Base-by-base conservation (phyloP, 1,284 basidiomycete genomes). In the Tilletia caries region DNA sequence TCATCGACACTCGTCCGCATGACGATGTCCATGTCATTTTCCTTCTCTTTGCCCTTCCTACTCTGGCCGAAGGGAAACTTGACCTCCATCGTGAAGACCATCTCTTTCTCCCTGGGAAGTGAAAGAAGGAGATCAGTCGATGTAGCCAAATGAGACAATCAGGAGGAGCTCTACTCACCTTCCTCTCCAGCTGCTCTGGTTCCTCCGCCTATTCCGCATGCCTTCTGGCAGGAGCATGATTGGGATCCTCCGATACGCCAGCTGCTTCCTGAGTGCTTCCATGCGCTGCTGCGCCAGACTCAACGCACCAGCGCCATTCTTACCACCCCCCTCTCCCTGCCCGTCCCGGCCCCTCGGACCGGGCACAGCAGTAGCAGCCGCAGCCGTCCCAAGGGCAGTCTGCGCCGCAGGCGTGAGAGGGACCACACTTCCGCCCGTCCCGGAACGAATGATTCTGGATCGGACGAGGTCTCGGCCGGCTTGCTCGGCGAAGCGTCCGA, bases 241-340 rank as follows among this genome's bases (percentile, higher is more conserved):
- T 15, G 58, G 58, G 32, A 62, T 62, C 58, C 33, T 33, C 32
- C 58, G 8, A n/a, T 62, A 62, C 27, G 58, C 58, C 13, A 62
- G 29, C 58, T 62, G 58, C n/a, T 62, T 62, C 58, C 33, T 33
- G 32, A 62, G 58, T n/a, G 58, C 58, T 23, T 62, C 58, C 15
- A 37, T 10, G 5, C 58, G 25, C 58, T 62, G 58, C 27, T 62
- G 58, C 8, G 32, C 58, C 27, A n/a, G 33, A 13, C 12, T 33
- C 58, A 34, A 20, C 27, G 27, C 13, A 5, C 18, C 18, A 34
- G 33, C 8, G 18, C 33, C 58, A 27, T 54, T 62, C 58, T 15
- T 34, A 20, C 13, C 13, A 18, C 23, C 46, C 5, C 20, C 15
- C 20, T n/a, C 46, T 18, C 20, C 20, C 46, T 18, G 23, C 20